Conservation (phyloP, 2,329 filamentous ascomycete genomes). For the Colletotrichum echinochloae region DNA sequence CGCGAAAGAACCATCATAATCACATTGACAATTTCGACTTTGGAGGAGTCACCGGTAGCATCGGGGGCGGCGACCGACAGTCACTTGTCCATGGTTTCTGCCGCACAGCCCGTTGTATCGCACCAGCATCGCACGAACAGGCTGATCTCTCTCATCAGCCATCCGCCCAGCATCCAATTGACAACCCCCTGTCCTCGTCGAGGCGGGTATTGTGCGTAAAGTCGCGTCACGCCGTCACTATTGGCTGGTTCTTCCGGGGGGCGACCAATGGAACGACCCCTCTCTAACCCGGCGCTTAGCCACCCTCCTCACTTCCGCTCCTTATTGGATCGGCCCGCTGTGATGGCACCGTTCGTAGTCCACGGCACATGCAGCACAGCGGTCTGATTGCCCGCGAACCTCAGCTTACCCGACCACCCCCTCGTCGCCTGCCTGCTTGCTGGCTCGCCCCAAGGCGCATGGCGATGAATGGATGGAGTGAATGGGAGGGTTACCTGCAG, state of each 20-base stretch:
- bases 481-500: conserved; percentile 4
- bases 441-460: conserved; percentile 6
- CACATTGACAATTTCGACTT: conserved; percentile 3
- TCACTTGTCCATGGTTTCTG: conserved; percentile 1
- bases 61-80: background rate
- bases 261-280: conserved; percentile 37
- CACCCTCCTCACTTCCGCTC: conserved; percentile 22
- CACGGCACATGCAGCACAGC: conserved; percentile 40
- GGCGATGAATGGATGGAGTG: conserved; percentile 19
- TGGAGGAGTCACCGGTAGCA: background rate
- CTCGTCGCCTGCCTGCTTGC: conserved; percentile 17
- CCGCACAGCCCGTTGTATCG: conserved; percentile 25
- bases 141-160: conserved; percentile 24
- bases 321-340: conserved; percentile 38
- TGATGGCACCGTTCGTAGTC: conserved; percentile 31
- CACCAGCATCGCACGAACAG: conserved; percentile 37
- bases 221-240: conserved; percentile 25
- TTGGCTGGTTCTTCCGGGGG: conserved; percentile 23
- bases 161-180: conserved; percentile 11
- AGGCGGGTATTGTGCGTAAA: conserved; percentile 40
- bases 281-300: conserved; percentile 40
- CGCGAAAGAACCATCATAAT: conserved; percentile 10
- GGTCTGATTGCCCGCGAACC: conserved; percentile 27
- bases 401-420: conserved; percentile 33
- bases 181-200: conserved; percentile 14